Evolutionary conservation across 106 monocot species (phyloP), one percentile per base, ranked within the genome.

Genomic region (Dioscorea zingiberensis): DNA sequence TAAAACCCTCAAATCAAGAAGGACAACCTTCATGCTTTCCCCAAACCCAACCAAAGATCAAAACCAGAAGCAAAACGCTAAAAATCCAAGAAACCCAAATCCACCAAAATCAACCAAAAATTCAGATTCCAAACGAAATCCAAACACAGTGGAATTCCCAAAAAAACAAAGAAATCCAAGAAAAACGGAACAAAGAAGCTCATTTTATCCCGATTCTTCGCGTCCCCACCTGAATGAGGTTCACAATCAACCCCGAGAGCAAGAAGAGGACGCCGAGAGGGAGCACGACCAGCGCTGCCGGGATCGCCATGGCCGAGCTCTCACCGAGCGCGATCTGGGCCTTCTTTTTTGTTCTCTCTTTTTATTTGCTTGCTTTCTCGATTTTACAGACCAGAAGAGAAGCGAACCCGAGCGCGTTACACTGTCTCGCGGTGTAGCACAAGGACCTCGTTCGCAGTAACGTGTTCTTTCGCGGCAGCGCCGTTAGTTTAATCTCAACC

Each of bases 201-300:
- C 59, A 27, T 14, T 26, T 26, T n/a, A n/a, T 12, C 15, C 27
- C 16, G 27, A 25, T 51, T 51, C 29, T 1, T 30, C 8, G 19
- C 13, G 51, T 16, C 19, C 25, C 11, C 18, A 85, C 90, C 80
- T 90, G 90, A 47, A 90, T 61, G 54, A 78, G 18, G 64, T 90
- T 90, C 17, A 90, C 85, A 67, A 85, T 78, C 27, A 85, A 55
- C 9, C 89, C 89, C 5, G 89, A 90, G 21, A 85, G 77, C 46
- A 90, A 78, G 74, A 90, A 90, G 64, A 90, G 82, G n/a, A 90
- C 47, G n/a, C 89, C 89, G 13, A 90, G 55, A 6, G 85, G 82
- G 22, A 90, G 79, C 44, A 85, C 74, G 44, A 82, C 79, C 26
- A 73, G 53, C n/a, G 85, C 85, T 44, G 72, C 89, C 8, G 71